phyloP scores from a whole-genome alignment of 164 flowering plant genomes.

The Santalum album region DNA sequence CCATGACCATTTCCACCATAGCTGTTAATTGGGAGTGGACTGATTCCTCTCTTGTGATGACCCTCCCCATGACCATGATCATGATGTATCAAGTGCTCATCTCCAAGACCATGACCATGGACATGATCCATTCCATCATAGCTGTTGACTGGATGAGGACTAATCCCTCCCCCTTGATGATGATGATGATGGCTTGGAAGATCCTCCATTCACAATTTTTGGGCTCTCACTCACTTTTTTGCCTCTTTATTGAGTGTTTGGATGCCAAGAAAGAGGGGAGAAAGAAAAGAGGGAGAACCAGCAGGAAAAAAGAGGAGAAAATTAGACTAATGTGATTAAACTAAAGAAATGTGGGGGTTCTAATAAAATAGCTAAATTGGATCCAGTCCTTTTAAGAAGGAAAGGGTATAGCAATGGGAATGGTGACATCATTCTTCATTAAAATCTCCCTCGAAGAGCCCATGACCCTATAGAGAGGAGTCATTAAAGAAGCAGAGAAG shows the following conservation, averaged over 20 bases:
- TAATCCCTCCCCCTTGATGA: background rate
- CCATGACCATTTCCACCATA: conserved; percentile 22
- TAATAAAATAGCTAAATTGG: too few relatives aligned
- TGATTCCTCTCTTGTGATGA: background rate
- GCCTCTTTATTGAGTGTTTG: conserved; percentile 11
- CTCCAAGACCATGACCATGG: conserved; percentile 13
- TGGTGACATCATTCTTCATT: background rate
- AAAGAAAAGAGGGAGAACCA: background rate
- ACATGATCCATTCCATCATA: conserved; percentile 30
- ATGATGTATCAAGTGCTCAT: conserved; percentile 8
- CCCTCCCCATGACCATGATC: background rate
- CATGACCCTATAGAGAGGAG: background rate
- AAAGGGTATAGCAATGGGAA: background rate
- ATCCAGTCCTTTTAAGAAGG: background rate
- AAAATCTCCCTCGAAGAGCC: too few relatives aligned
- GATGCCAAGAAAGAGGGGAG: conserved; percentile 28
- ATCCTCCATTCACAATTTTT: conserved; percentile 23
- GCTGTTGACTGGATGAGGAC: conserved; percentile 11
- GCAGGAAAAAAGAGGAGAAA: background rate
- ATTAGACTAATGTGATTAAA: background rate
- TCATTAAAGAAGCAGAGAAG: background rate
- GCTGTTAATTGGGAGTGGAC: conserved; percentile 11
- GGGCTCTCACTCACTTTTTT: conserved; percentile 8
- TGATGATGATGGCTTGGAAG: conserved; percentile 42
- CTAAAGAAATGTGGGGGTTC: background rate